These are phyloP conservation scores for Grosmannia huntii DNA, from an alignment of 2,329 filamentous ascomycete genomes.

Conservation along the genomic window DNA sequence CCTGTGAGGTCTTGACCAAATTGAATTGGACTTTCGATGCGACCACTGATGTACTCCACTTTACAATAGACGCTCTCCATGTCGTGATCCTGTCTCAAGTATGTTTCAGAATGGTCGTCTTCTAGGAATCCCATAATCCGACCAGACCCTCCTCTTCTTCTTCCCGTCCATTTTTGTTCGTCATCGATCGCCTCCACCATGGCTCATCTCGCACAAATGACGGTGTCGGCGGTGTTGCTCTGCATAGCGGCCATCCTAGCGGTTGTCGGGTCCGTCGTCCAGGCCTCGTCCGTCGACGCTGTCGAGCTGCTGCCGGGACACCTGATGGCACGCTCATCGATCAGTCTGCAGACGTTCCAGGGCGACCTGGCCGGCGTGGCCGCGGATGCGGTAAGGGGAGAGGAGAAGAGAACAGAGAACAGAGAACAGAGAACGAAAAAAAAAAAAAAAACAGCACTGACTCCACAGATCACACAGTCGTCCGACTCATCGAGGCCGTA, in stretches of 20 bases:
- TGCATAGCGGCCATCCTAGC: constrained; percentile 1
- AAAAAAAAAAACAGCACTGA: not conserved
- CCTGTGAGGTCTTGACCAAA: not conserved
- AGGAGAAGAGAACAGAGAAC: not conserved
- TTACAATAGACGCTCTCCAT: too few relatives aligned
- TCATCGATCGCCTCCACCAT: not conserved
- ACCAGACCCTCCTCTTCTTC: not conserved
- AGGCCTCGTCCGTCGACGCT: not conserved
- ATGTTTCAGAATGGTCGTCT: not conserved
- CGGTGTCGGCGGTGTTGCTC: not conserved
- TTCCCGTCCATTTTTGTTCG: not conserved
- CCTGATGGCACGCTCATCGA: constrained; percentile 6
- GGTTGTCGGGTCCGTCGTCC: not conserved
- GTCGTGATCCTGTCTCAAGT: not conserved
- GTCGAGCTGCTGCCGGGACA: not conserved
- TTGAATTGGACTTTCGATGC: not conserved
- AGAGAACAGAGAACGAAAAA: not conserved
- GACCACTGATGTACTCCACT: not conserved
- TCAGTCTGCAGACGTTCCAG: constrained; percentile 29
- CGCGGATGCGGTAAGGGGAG: constrained; percentile 20
- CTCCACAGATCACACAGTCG: constrained; percentile 25
- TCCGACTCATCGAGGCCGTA: constrained; percentile 27
- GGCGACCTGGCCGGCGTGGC: constrained; percentile 25
- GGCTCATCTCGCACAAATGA: not conserved
- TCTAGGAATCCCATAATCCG: not conserved